Evolutionary conservation across 2,329 filamentous ascomycete genomes (phyloP), one percentile per base, ranked within the genome.

Genomic region (Colletotrichum filicis): DNA sequence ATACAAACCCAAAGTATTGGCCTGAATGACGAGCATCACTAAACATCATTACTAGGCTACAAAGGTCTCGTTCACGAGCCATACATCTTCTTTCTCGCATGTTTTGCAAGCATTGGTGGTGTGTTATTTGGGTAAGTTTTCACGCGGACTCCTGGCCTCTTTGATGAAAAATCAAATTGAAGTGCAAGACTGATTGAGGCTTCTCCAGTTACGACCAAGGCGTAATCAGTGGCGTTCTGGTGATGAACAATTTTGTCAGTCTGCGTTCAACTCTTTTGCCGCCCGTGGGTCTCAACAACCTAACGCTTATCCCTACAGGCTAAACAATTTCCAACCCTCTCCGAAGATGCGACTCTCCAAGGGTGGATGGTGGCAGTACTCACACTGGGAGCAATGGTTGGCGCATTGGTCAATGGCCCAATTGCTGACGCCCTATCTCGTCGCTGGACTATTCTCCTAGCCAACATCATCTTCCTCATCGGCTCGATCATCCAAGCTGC

Each of bases 361-460:
- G 66, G 57, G 24, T 68, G 58, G 6, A 77, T 81, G 76, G 81
- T 79, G 2, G 77, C 82, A 2, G 85, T 87, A 75, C 83, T 91
- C 22, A 86, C 89, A 76, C 83, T 91, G 2, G 89, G 89, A 65
- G 89, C 88, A 49, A 88, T 85, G 85, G 77, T 87, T 61, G 87
- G 87, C 2, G 87, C 87, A 1, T 79, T 89, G 30, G 64, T 82
- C 72, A 84, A 84, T 66, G 83, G 84, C 1, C 80, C 84, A 1
- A 75, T 84, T 30, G 82, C 82, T 30, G 82, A 84, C 68, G 76
- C 75, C 3, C 66, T 83, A 28, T 79, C 78, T 1, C 77, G 82
- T 26, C 82, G 81, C 66, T 78, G 81, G 2, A 81, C 80, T 6
- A 83, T 84, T 62, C 74, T 83, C 7, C 62, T 82, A 2, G 82